These are phyloP conservation scores for Vitis hybrid DNA, from an alignment of 177 flowering plant genomes.

Conservation along the genomic window DNA sequence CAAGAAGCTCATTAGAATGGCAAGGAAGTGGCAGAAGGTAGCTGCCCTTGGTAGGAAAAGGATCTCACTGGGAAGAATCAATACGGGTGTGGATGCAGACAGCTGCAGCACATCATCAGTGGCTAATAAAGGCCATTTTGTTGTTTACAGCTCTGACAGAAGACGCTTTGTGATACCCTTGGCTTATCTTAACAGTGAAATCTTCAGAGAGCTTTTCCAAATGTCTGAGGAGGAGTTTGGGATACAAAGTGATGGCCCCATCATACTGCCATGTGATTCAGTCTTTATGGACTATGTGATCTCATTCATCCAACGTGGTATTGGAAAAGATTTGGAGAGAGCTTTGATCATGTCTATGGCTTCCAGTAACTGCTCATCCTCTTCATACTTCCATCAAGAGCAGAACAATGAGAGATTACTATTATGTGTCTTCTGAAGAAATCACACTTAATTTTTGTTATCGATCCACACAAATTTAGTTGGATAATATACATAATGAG, in stretches of 20 bases:
- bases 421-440: too few relatives aligned
- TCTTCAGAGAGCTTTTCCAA: slow-evolving; percentile 2
- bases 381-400: background rate
- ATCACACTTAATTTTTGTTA: too few relatives aligned
- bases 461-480: too few relatives aligned
- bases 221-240: slow-evolving; percentile 12
- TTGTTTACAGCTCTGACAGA: slow-evolving; percentile 6
- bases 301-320: background rate
- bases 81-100: background rate
- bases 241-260: background rate
- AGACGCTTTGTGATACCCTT: slow-evolving; percentile 6
- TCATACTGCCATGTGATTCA: slow-evolving; percentile 7
- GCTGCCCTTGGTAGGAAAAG: slow-evolving; percentile 8
- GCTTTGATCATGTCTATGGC: background rate
- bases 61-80: slow-evolving; percentile 1
- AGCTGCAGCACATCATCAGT: background rate
- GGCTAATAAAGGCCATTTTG: slow-evolving; percentile 28
- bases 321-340: background rate
- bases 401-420: too few relatives aligned
- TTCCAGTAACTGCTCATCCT: background rate
- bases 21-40: too few relatives aligned
- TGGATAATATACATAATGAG: too few relatives aligned
- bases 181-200: background rate
- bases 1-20: slow-evolving; percentile 18
- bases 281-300: background rate